Percentiles rank a stretch among this genome's conserved stretches.
phyloP scores from a whole-genome alignment of 1,284 basidiomycete genomes.

The Crocinoboletus sp. region DNA sequence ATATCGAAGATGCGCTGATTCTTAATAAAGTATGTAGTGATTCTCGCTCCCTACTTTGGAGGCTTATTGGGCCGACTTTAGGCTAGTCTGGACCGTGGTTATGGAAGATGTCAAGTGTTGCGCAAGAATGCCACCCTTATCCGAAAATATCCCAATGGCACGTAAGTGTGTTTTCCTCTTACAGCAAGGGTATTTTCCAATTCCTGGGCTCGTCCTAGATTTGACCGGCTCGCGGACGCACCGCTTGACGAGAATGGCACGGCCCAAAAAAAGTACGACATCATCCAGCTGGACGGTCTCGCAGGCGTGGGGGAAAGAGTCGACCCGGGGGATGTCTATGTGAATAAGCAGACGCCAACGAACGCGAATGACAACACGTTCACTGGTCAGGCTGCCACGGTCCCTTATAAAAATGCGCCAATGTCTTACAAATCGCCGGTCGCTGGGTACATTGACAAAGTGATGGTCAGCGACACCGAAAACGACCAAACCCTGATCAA shows the following conservation, averaged over 20 bases:
- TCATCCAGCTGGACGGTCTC: conserved; percentile 90
- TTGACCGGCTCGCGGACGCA: conserved; percentile 93
- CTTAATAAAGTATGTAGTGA: conserved; percentile 71
- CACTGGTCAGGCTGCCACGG: conserved; percentile 72
- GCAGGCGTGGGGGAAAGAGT: conserved; percentile 94
- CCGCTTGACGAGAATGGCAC: conserved; percentile 81
- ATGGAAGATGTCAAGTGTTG: conserved; percentile 96
- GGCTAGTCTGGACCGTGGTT: conserved; percentile 95
- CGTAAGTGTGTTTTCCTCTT: conserved; percentile 51
- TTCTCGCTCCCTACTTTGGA: conserved; percentile 3
- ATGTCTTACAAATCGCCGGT: conserved; percentile 93
- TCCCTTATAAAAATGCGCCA: conserved; percentile 86
- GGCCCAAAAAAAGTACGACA: conserved; percentile 81
- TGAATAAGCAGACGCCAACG: conserved; percentile 95
- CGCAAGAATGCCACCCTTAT: conserved; percentile 95
- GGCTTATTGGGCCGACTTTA: conserved; percentile 30
- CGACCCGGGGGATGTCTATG: conserved; percentile 90
- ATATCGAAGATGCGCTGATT: conserved; percentile 99
- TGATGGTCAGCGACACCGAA: conserved; percentile 94
- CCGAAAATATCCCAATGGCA: conserved; percentile 96
- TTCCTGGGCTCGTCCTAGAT: conserved; percentile 40
- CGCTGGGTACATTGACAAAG: conserved; percentile 94
- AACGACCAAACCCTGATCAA: conserved; percentile 98
- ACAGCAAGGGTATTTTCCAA: conserved; percentile 7
- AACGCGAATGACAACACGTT: conserved; percentile 87